Evolutionary conservation across 1,139 yeast species (phyloP), one percentile per base, ranked within the genome.

Genomic region (Pneumocystis oryctolagi): DNA sequence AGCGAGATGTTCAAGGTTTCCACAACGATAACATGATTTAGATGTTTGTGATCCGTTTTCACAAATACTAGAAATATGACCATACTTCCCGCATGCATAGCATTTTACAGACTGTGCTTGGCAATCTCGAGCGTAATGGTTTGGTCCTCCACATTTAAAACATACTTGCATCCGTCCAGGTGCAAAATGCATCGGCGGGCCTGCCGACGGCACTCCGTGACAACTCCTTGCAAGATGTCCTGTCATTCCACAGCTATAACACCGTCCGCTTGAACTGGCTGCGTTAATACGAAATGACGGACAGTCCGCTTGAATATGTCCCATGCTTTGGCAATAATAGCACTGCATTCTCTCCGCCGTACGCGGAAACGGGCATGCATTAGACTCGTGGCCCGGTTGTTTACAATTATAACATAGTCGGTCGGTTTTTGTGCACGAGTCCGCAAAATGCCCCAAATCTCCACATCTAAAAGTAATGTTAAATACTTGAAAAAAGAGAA

Each of bases 391-490:
- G 62, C 70, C 70, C n/a, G 73, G 72, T 75, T 84, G 81, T 73
- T 85, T 87, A 77, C 96, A 89, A 83, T 89, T 89, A 85, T 88
- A 89, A 78, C 96, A 89, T 73, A 89, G 80, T 78, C 92, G 84
- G 75, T 84, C 88, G 66, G 84, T 80, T 75, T 87, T 88, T 69
- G 83, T 82, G 77, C 96, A 89, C 73, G 82, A 84, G 73, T 86
- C 95, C 67, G 96, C 96, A 72, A 87, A 81, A 79, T 89, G 96
- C 70, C 96, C 96, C 70, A 86, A 47, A 47, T 47, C 55, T n/a
- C 55, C 55, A 12, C 55, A 47, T 25, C 55, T 47, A 18, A 14
- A 39, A 25, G 25, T 9, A 20, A 20, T 20, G 28, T 47, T 25
- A 47, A 5, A 9, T 12, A 9, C 14, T 14, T 12, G 30, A 47